These are phyloP conservation scores for Pseudozyma thailandica DNA, from an alignment of 1,284 basidiomycete species.

Conservation along the genomic window DNA sequence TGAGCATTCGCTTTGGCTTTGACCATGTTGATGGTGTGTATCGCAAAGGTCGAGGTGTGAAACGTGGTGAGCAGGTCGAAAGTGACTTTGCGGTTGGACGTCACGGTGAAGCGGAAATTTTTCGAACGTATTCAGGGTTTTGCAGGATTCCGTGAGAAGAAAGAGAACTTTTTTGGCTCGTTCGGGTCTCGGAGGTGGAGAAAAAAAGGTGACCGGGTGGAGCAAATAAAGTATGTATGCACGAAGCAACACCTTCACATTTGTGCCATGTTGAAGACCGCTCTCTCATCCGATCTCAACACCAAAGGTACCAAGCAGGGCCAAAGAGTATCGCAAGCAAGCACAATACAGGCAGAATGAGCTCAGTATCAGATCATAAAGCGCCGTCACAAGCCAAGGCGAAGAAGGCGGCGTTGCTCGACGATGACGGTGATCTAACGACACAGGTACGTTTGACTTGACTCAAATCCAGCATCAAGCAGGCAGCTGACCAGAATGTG, in stretches of 20 bases:
- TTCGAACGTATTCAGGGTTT: constrained; percentile 5
- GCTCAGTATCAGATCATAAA: constrained; percentile 1
- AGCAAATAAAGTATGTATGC: neutral
- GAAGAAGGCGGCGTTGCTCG: constrained; percentile 30
- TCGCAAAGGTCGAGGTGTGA: neutral
- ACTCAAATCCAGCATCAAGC: neutral
- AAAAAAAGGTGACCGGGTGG: constrained; percentile 3
- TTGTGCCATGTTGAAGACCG: no score
- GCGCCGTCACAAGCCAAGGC: neutral
- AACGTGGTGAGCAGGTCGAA: neutral
- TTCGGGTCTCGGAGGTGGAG: constrained; percentile 46
- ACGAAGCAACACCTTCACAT: neutral
- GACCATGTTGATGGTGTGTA: constrained; percentile 15
- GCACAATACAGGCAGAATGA: neutral
- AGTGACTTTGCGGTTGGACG: neutral
- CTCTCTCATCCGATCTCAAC: no score
- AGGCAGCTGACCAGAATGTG: neutral
- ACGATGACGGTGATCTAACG: constrained; percentile 47
- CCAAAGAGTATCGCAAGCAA: neutral
- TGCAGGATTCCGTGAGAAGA: constrained; percentile 11
- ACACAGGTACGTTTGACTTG: constrained; percentile 14
- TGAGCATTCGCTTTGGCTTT: constrained; percentile 11
- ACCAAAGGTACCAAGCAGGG: no score
- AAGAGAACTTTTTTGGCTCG: constrained; percentile 7
- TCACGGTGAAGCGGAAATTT: constrained; percentile 5